phyloP scores from a whole-genome alignment of 768 basidiomycete genomes.

The Lanmaoa pseudosensibilis region DNA sequence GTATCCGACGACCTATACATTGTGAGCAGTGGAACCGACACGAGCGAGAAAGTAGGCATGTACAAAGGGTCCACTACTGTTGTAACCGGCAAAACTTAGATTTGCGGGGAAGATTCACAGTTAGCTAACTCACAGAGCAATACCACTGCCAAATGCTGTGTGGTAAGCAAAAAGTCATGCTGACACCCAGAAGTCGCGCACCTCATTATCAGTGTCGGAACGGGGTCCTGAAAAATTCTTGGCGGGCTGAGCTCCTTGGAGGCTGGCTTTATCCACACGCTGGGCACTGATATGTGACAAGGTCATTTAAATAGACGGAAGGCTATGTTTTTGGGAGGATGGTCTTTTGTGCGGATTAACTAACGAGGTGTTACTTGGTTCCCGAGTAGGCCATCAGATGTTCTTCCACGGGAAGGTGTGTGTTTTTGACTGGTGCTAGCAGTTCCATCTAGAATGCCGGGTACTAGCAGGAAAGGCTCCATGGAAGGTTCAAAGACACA shows the following conservation, averaged over 20 bases:
- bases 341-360: no score
- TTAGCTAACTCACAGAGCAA: neutral
- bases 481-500: neutral
- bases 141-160: neutral
- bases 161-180: neutral
- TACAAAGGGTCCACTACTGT: neutral
- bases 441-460: neutral
- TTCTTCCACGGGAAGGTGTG: neutral
- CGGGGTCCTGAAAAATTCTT: neutral
- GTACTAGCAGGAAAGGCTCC: neutral
- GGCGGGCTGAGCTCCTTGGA: neutral
- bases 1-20: constrained; percentile 15
- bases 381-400: neutral
- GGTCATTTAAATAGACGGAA: neutral
- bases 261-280: neutral
- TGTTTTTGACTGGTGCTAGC: neutral
- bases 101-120: neutral
- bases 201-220: neutral
- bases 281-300: neutral
- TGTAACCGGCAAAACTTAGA: neutral
- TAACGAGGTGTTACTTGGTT: neutral
- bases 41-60: neutral
- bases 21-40: neutral
- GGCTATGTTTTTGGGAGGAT: no score
- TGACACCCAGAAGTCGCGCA: neutral